Evolutionary conservation across 176 grass and related monocot species (phyloP).

Genomic region (Bothriochloa decipiens): DNA sequence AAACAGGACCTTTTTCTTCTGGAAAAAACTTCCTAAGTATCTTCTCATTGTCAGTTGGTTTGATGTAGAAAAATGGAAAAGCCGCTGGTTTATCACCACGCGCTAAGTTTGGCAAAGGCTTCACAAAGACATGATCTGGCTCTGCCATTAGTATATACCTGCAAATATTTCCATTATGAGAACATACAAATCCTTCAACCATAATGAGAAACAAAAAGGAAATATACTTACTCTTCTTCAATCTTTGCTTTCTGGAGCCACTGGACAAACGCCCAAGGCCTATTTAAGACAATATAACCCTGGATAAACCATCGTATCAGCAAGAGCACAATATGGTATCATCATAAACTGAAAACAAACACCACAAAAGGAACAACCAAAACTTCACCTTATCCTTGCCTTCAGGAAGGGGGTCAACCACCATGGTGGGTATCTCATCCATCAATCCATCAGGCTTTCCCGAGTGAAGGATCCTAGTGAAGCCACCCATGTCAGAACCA

Average conservation of each 20-base stretch:
- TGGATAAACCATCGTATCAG: slow-evolving; percentile 42
- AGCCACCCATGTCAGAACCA: slow-evolving; percentile 91
- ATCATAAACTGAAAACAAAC: slow-evolving; percentile 1
- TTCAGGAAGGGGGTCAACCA: slow-evolving; percentile 82
- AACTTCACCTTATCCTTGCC: slow-evolving; percentile 69
- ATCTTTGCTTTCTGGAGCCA: slow-evolving; percentile 83
- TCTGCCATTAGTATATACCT: slow-evolving; percentile 99
- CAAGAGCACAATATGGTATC: background rate
- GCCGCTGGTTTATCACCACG: slow-evolving; percentile 68
- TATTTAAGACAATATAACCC: slow-evolving; percentile 97
- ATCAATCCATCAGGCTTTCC: slow-evolving; percentile 79
- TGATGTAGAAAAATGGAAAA: slow-evolving; percentile 96
- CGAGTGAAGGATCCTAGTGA: slow-evolving; percentile 92
- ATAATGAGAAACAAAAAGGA: background rate
- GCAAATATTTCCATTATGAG: slow-evolving; percentile 49
- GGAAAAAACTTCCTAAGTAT: slow-evolving; percentile 94
- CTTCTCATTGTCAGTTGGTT: slow-evolving; percentile 81
- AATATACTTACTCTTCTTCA: slow-evolving; percentile 75
- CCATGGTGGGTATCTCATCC: slow-evolving; percentile 90
- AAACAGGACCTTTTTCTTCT: slow-evolving; percentile 80
- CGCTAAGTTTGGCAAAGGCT: slow-evolving; percentile 90
- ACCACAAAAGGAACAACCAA: background rate
- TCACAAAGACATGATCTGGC: slow-evolving; percentile 97
- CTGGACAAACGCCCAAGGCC: slow-evolving; percentile 98
- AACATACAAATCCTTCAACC: background rate